Conservation (phyloP, 768 basidiomycete species). For the Scleroderma citrinum region DNA sequence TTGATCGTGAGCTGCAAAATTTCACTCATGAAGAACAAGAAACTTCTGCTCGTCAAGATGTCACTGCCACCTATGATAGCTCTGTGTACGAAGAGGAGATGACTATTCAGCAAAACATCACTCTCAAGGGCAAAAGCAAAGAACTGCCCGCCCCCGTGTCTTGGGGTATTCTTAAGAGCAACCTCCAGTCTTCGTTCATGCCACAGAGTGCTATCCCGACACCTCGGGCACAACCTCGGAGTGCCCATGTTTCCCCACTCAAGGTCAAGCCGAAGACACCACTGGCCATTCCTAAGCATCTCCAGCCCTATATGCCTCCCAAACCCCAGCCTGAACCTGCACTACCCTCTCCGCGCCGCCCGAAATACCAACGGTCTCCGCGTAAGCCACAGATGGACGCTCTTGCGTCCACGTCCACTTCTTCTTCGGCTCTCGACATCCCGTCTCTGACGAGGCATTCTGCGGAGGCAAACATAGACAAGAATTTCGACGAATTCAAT, state of each 20-base stretch:
- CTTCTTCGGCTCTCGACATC: constrained; percentile 40
- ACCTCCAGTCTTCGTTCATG: constrained; percentile 34
- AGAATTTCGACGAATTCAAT: constrained; percentile 28
- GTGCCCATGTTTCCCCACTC: constrained; percentile 40
- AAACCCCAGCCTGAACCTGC: constrained; percentile 63
- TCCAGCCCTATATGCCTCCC: constrained; percentile 58
- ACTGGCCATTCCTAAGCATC: constrained; percentile 38
- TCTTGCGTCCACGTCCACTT: constrained; percentile 31
- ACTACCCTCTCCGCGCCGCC: constrained; percentile 36
- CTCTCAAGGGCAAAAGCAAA: constrained; percentile 42
- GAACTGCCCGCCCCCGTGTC: constrained; percentile 38
- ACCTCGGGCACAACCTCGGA: constrained; percentile 30
- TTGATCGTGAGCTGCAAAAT: constrained; percentile 56
- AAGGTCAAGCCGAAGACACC: constrained; percentile 58
- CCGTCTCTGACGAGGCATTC: constrained; percentile 37
- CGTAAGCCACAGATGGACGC: constrained; percentile 20
- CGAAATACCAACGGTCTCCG: constrained; percentile 24
- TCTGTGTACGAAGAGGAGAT: constrained; percentile 27
- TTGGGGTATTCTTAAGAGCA: constrained; percentile 48
- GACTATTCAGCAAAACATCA: constrained; percentile 22
- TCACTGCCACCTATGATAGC: constrained; percentile 18
- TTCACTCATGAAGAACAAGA: constrained; percentile 38
- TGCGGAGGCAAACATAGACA: constrained; percentile 39
- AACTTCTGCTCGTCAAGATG: constrained; percentile 22
- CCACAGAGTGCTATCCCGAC: constrained; percentile 24